A percentile compares a stretch with the other conserved stretches of the same genome.
Evolutionary conservation across 2,329 filamentous ascomycete genomes (phyloP).

Genomic region (Alternaria sp.): DNA sequence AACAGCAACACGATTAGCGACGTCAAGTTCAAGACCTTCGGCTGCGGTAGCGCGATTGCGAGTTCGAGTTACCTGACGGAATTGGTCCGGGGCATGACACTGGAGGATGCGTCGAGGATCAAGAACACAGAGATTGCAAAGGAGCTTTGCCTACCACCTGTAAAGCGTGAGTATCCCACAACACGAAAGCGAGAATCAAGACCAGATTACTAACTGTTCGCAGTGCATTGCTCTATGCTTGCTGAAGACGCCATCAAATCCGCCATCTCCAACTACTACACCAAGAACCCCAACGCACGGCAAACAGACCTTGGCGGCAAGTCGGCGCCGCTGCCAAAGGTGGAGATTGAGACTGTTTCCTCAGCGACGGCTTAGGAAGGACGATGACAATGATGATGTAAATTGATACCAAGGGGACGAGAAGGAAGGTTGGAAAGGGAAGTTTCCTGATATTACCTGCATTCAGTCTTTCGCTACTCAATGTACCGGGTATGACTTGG

Average conservation of each 20-base stretch:
- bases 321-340: conserved; percentile 69
- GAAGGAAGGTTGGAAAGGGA: not conserved
- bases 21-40: conserved; percentile 98
- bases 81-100: conserved; percentile 91
- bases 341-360: conserved; percentile 64
- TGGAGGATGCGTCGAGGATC: conserved; percentile 91
- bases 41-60: conserved; percentile 92
- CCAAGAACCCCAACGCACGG: conserved; percentile 81
- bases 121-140: conserved; percentile 98
- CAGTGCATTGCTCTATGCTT: conserved; percentile 90
- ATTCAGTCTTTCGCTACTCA: conserved; percentile 16
- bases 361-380: conserved; percentile 39
- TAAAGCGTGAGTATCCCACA: conserved; percentile 71
- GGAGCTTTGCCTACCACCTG: conserved; percentile 87
- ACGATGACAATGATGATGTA: conserved; percentile 22
- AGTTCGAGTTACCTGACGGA: conserved; percentile 94
- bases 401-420: conserved; percentile 28
- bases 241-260: conserved; percentile 93
- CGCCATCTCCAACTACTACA: conserved; percentile 88
- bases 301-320: conserved; percentile 80
- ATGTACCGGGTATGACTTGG: conserved; percentile 9
- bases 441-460: conserved; percentile 2
- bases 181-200: not conserved
- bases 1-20: conserved; percentile 87
- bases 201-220: conserved; percentile 21